These are phyloP conservation scores for Fraxinus dipetala DNA, from an alignment of 305 asterid species.

Conservation along the genomic window DNA sequence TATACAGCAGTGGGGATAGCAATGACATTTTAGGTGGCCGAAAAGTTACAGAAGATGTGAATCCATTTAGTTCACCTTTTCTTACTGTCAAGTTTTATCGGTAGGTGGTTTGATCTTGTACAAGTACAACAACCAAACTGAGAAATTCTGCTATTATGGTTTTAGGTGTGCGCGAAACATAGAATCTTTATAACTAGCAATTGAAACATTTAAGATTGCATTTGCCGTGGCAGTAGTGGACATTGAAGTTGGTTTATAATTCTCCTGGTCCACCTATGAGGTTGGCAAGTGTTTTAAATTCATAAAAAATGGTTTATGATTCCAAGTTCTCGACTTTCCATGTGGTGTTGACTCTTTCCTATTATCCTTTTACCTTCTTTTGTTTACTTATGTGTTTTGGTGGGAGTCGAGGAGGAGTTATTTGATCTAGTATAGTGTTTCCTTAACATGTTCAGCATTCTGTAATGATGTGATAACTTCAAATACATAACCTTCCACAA, in stretches of 20 bases:
- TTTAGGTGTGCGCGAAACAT: constrained; percentile 10
- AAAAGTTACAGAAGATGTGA: neutral
- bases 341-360: neutral
- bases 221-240: constrained; percentile 1
- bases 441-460: neutral
- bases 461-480: neutral
- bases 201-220: neutral
- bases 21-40: constrained; percentile 10
- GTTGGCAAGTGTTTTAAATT: neutral
- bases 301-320: neutral
- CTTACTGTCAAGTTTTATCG: neutral
- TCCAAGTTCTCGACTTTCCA: neutral
- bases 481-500: neutral
- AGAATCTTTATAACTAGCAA: neutral
- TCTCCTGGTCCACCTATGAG: neutral
- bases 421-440: neutral
- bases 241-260: neutral
- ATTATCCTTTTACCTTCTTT: neutral
- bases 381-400: neutral
- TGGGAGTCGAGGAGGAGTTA: neutral
- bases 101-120: neutral
- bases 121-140: constrained; percentile 15
- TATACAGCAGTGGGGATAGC: neutral
- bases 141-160: constrained; percentile 21
- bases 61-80: neutral